Evolutionary conservation across 805 yeast genomes (phyloP).

Genomic region (Teunomyces stri): DNA sequence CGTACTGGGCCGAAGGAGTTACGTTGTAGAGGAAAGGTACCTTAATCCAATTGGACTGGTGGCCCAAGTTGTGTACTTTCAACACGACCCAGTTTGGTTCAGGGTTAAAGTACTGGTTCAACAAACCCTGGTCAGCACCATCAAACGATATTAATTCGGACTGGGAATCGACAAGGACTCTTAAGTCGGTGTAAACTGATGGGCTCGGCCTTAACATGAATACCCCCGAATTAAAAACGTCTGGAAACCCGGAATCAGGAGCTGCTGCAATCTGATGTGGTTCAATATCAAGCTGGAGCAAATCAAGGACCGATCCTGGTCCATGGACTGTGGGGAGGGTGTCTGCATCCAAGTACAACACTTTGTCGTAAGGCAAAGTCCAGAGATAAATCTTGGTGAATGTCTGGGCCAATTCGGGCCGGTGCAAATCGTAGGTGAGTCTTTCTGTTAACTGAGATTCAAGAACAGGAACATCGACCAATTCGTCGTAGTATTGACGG

Average conservation of each 20-base stretch:
- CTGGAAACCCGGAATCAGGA: slow-evolving; percentile 92
- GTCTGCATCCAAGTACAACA: slow-evolving; percentile 67
- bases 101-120: slow-evolving; percentile 67
- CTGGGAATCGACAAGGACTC: slow-evolving; percentile 17
- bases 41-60: slow-evolving; percentile 56
- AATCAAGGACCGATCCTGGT: slow-evolving; percentile 25
- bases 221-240: slow-evolving; percentile 81
- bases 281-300: slow-evolving; percentile 24
- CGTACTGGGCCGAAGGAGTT: slow-evolving; percentile 62
- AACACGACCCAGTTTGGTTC: slow-evolving; percentile 40
- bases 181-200: slow-evolving; percentile 41
- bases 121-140: slow-evolving; percentile 90
- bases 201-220: slow-evolving; percentile 56
- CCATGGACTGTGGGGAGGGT: slow-evolving; percentile 42
- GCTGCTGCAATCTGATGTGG: slow-evolving; percentile 46
- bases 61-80: slow-evolving; percentile 4
- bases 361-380: slow-evolving; percentile 45
- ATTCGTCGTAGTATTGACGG: slow-evolving; percentile 24
- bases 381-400: slow-evolving; percentile 58
- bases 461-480: slow-evolving; percentile 26
- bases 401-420: slow-evolving; percentile 54
- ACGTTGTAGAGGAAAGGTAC: slow-evolving; percentile 84
- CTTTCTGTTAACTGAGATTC: slow-evolving; percentile 24
- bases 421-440: slow-evolving; percentile 33
- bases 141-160: slow-evolving; percentile 50